Percentiles rank a stretch among this genome's conserved stretches.
These are phyloP conservation scores for Brassica napus DNA, from an alignment of 345 rosid genomes.

Conservation along the genomic window DNA sequence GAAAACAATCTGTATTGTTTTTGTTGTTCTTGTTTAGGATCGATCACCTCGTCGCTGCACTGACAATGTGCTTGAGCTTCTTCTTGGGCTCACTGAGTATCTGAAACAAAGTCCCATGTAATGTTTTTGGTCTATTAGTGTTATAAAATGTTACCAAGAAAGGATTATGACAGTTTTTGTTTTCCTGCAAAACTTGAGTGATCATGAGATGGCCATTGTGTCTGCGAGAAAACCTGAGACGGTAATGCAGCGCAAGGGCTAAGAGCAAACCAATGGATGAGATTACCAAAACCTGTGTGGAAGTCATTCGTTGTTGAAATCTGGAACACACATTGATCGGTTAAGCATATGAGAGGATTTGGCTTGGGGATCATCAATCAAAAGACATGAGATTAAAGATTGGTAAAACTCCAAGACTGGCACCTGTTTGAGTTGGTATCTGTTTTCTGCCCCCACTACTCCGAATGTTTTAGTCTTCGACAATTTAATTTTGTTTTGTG, in stretches of 20 bases:
- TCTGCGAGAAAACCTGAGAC: constrained; percentile 37
- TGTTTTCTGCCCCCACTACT: constrained; percentile 37
- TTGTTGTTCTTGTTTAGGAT: background rate
- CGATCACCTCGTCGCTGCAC: constrained; percentile 76
- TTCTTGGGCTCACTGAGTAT: constrained; percentile 72
- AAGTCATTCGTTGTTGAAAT: constrained; percentile 30
- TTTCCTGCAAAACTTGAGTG: constrained; percentile 57
- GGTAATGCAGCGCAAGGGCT: constrained; percentile 56
- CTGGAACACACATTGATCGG: constrained; percentile 38
- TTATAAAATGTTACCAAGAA: background rate
- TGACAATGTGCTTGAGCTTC: constrained; percentile 75
- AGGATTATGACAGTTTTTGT: background rate
- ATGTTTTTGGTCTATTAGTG: background rate
- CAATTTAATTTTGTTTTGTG: constrained; percentile 9
- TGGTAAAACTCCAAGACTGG: constrained; percentile 14
- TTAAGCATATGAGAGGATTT: constrained; percentile 1
- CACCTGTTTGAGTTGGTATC: constrained; percentile 23
- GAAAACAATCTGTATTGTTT: background rate
- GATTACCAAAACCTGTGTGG: constrained; percentile 57
- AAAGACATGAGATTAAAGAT: constrained; percentile 24
- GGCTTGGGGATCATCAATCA: constrained; percentile 9
- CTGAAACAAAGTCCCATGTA: constrained; percentile 40
- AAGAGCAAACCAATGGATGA: constrained; percentile 69
- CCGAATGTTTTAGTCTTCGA: background rate
- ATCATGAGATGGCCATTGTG: constrained; percentile 59